phyloP scores from a whole-genome alignment of 345 rosid genomes.

The Citrus hindsii region DNA sequence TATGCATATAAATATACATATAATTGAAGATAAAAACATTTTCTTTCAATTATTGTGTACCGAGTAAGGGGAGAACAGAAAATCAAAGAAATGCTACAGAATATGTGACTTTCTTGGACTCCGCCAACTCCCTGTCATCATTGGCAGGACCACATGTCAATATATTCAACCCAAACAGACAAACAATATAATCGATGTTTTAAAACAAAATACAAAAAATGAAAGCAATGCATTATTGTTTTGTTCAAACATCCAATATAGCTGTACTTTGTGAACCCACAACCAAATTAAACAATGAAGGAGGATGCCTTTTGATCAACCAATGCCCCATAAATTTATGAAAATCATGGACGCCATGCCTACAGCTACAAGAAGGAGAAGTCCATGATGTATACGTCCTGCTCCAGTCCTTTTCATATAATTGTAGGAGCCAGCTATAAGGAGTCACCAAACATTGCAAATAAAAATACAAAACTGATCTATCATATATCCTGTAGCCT shows the following conservation, averaged over 20 bases:
- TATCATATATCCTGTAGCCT: too few species aligned
- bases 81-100: background rate
- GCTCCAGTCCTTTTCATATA: conserved; percentile 10
- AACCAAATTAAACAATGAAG: conserved; percentile 14
- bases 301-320: conserved; percentile 10
- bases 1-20: too few species aligned
- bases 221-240: background rate
- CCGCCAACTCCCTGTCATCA: background rate
- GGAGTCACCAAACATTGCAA: conserved; percentile 12
- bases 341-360: conserved; percentile 23
- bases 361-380: conserved; percentile 10
- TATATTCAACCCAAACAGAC: background rate
- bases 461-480: background rate
- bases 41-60: too few species aligned
- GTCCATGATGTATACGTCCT: background rate
- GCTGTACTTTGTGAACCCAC: conserved; percentile 25
- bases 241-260: background rate
- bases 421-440: conserved; percentile 20
- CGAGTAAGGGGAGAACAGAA: background rate
- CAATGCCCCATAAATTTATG: conserved; percentile 7
- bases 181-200: background rate
- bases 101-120: background rate
- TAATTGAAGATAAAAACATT: too few species aligned
- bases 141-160: background rate
- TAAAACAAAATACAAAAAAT: background rate